phyloP scores from a whole-genome alignment of 2,329 filamentous ascomycete genomes.

The Metarhizium anisopliae region DNA sequence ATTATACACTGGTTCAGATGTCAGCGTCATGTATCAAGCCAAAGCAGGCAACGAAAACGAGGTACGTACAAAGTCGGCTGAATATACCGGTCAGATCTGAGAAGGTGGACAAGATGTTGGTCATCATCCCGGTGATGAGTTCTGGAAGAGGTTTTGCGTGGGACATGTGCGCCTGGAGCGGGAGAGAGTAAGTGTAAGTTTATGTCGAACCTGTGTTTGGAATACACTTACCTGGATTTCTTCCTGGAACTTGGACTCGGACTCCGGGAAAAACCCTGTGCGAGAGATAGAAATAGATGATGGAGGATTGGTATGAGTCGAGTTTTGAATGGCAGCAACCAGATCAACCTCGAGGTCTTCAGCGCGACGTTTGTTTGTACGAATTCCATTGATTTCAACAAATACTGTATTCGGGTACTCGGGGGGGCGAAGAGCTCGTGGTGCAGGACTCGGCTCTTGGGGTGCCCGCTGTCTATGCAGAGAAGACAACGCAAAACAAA shows the following conservation, averaged over 20 bases:
- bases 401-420: constrained; percentile 2
- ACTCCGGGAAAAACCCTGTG: not conserved
- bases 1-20: constrained; percentile 3
- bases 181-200: not conserved
- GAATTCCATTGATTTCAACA: constrained; percentile 18
- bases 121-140: constrained; percentile 21
- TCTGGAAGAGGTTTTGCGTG: constrained; percentile 9
- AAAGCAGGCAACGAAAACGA: not conserved
- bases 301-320: not conserved
- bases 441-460: not conserved
- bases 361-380: constrained; percentile 20
- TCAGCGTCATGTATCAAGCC: not conserved
- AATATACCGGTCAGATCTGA: constrained; percentile 18
- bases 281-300: constrained; percentile 6
- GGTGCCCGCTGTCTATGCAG: not conserved
- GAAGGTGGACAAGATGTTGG: constrained; percentile 15
- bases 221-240: not conserved
- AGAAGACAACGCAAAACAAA: not conserved
- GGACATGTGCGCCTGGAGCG: constrained; percentile 14
- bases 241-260: constrained; percentile 1
- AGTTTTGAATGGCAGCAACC: constrained; percentile 14
- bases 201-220: not conserved
- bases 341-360: constrained; percentile 22
- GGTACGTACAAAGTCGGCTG: constrained; percentile 14
- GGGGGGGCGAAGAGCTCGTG: not conserved